Evolutionary conservation across 176 grass and related monocot species (phyloP), one percentile per base, ranked within the genome.

Genomic region (Aechmea fasciata): DNA sequence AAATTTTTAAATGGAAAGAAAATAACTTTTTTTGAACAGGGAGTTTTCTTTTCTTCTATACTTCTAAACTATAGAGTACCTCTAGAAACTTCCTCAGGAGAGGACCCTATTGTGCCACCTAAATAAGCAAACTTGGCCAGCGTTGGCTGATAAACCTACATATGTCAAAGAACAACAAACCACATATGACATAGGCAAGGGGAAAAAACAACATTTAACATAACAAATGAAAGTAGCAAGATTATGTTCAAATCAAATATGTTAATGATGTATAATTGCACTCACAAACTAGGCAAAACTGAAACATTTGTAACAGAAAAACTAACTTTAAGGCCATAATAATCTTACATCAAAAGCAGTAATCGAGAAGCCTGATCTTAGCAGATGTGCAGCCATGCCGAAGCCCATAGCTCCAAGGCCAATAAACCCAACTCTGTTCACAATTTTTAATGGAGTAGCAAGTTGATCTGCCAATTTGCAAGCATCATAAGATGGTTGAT

Each of bases 381-480:
- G 73, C 79, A 96, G 91, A 92, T 92, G 92, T 64, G 83, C 81
- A 62, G 85, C 92, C 92, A 96, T 96, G 77, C 92, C 92, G 81
- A 96, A 89, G 28, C 88, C 92, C 92, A 96, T 96, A 63, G 92
- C 92, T 83, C 92, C 92, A 71, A 96, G 92, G 57, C 92, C 92
- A 78, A 96, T 85, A 82, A 96, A 96, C 48, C 92, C 92, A 75
- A 96, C 74, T 76, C 59, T 86, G 57, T 89, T 87, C 66, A 77
- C 76, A 82, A 63, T 19, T 85, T 91, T 89, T 48, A 83, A 84
- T 80, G 70, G 76, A 74, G 57, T 48, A 84, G 73, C 74, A 80
- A 92, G 78, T 75, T 84, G 51, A 23, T 82, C 73, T 52, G 88
- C 88, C 71, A 92, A 83, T 59, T 83, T 76, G 74, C 70, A 84